Evolutionary conservation across 2,329 filamentous ascomycete genomes (phyloP).

Genomic region (Escovopsis sp.): DNA sequence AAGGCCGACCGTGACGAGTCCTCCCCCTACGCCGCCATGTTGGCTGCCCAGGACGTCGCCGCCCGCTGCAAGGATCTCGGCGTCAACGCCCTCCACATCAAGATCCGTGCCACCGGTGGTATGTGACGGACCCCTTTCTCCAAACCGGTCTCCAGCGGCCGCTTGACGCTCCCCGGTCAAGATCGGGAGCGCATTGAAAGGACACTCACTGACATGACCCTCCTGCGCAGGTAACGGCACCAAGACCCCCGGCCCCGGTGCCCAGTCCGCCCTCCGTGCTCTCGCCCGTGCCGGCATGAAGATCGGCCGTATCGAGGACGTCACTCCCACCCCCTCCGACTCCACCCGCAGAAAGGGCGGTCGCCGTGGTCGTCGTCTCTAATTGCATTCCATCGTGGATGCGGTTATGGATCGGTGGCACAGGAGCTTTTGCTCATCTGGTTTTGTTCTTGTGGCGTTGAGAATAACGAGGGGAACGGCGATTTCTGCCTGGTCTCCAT

Average conservation of each 20-base stretch:
- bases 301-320: slow-evolving; percentile 99
- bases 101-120: slow-evolving; percentile 99
- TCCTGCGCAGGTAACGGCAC: slow-evolving; percentile 69
- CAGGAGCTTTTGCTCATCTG: slow-evolving; percentile 28
- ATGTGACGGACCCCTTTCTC: slow-evolving; percentile 21
- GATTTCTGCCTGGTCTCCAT: slow-evolving; percentile 47
- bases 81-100: slow-evolving; percentile 95
- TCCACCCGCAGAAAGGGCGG: slow-evolving; percentile 99
- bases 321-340: slow-evolving; percentile 97
- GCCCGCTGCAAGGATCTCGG: slow-evolving; percentile 61
- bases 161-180: no score
- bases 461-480: slow-evolving; percentile 64
- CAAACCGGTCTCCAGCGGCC: not conserved
- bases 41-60: slow-evolving; percentile 97
- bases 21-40: slow-evolving; percentile 99
- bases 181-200: not conserved
- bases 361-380: slow-evolving; percentile 99
- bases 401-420: slow-evolving; percentile 8
- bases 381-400: slow-evolving; percentile 24
- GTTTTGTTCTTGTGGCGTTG: slow-evolving; percentile 43
- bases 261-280: slow-evolving; percentile 96
- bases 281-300: slow-evolving; percentile 99
- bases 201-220: slow-evolving; percentile 3
- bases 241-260: slow-evolving; percentile 98
- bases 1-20: slow-evolving; percentile 99